Evolutionary conservation across 352 stramenopile species (phyloP).

Genomic region (Elongisporangium undulatum): DNA sequence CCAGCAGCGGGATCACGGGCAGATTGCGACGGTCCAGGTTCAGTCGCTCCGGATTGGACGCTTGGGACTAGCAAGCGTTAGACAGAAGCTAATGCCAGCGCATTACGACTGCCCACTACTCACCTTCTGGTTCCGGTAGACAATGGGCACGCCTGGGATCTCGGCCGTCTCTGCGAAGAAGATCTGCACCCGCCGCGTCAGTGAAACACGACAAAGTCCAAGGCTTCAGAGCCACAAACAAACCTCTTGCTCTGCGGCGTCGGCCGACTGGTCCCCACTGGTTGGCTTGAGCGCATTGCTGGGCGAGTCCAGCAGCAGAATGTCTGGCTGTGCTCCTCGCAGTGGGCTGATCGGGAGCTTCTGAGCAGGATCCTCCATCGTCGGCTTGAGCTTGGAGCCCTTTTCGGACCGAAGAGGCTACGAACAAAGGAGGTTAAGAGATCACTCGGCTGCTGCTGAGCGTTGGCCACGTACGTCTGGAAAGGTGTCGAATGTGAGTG

Average conservation of each 20-base stretch:
- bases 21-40: constrained; percentile 88
- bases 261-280: constrained; percentile 7
- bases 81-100: background rate
- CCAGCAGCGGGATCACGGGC: constrained; percentile 72
- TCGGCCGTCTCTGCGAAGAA: constrained; percentile 73
- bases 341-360: background rate
- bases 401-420: background rate
- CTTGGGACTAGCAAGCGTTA: constrained; percentile 34
- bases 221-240: background rate
- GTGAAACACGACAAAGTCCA: background rate
- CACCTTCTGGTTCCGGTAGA: constrained; percentile 72
- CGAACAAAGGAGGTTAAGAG: constrained; percentile 3
- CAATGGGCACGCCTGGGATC: constrained; percentile 60
- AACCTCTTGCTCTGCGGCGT: constrained; percentile 43
- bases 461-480: background rate
- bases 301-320: background rate
- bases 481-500: background rate
- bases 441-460: constrained; percentile 11
- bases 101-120: no score
- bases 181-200: constrained; percentile 29
- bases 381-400: background rate
- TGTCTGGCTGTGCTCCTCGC: background rate
- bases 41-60: constrained; percentile 74
- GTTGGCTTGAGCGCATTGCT: background rate
- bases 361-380: background rate